Percentiles rank a stretch among this genome's conserved stretches.
Evolutionary conservation across 73 alveolate genomes (phyloP).

Genomic region (Tetrahymena elliotti): DNA sequence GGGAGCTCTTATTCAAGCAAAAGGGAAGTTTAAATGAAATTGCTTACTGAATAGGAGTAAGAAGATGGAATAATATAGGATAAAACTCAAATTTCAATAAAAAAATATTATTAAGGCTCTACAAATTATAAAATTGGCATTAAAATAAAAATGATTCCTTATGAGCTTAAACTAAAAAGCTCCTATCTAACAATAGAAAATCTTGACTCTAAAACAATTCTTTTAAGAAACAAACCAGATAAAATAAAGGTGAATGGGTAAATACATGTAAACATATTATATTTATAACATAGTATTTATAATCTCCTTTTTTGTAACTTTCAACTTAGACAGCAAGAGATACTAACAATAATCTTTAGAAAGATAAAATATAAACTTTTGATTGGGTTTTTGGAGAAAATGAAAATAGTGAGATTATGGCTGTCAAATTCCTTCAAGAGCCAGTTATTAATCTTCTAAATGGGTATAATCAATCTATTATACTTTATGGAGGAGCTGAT

Average conservation of each 20-base stretch:
- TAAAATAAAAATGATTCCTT: not conserved
- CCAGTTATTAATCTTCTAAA: not conserved
- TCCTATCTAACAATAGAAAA: not conserved
- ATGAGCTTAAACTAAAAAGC: not conserved
- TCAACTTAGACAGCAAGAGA: not conserved
- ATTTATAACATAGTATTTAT: not conserved
- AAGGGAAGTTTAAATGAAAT: not conserved
- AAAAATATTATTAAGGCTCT: not conserved
- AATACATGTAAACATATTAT: not conserved
- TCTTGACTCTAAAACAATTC: not conserved
- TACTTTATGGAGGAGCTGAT: not conserved
- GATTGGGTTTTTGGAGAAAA: not conserved
- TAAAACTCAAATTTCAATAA: not conserved
- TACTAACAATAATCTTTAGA: not conserved
- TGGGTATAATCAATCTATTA: not conserved
- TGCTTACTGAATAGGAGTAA: not conserved
- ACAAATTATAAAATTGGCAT: not conserved
- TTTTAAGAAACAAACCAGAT: not conserved
- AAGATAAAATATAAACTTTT: not conserved
- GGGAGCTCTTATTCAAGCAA: not conserved
- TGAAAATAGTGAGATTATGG: not conserved
- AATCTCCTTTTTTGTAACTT: not conserved
- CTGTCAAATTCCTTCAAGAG: not conserved
- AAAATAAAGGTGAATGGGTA: not conserved
- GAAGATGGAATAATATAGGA: not conserved